Evolutionary conservation across 495 filamentous ascomycete species (phyloP).

Genomic region (Tuber brumale): DNA sequence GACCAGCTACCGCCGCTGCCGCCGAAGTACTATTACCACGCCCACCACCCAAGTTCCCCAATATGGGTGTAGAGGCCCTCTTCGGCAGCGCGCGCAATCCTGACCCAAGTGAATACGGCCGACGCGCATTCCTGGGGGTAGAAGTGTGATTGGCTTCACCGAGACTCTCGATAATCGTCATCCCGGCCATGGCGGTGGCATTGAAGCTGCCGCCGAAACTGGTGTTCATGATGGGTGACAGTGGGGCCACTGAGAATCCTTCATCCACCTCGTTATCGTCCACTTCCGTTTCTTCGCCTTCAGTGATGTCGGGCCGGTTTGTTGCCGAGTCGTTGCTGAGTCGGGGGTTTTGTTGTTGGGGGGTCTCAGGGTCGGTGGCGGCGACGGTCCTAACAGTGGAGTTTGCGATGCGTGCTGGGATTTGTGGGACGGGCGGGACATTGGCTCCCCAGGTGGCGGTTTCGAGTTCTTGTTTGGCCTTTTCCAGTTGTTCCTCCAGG

Average conservation of each 20-base stretch:
- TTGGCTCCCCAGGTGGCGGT: conserved; percentile 13
- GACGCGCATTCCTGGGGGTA: conserved; percentile 8
- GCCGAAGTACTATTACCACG: conserved; percentile 22
- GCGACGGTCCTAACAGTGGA: conserved; percentile 13
- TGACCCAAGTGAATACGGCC: conserved; percentile 6
- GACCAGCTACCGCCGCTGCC: background rate
- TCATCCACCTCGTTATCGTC: conserved; percentile 21
- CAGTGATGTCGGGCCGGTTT: background rate
- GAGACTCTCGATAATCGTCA: conserved; percentile 35
- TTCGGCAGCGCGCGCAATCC: conserved; percentile 25
- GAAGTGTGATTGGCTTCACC: conserved; percentile 14
- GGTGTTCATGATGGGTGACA: conserved; percentile 27
- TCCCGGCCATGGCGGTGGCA: conserved; percentile 28
- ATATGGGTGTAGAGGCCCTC: conserved; percentile 17
- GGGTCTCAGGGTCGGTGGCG: conserved; percentile 19
- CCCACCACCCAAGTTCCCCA: conserved; percentile 12
- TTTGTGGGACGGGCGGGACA: conserved; percentile 18
- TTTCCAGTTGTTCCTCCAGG: conserved; percentile 36
- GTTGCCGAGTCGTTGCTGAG: background rate
- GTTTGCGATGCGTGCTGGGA: conserved; percentile 5
- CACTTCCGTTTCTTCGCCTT: conserved; percentile 31
- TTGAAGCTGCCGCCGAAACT: conserved; percentile 34
- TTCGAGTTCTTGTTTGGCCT: conserved; percentile 31
- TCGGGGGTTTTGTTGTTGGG: background rate
- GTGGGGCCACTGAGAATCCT: conserved; percentile 10